Conservation (phyloP, 305 asterid genomes). For the Fraxinus greggii region DNA sequence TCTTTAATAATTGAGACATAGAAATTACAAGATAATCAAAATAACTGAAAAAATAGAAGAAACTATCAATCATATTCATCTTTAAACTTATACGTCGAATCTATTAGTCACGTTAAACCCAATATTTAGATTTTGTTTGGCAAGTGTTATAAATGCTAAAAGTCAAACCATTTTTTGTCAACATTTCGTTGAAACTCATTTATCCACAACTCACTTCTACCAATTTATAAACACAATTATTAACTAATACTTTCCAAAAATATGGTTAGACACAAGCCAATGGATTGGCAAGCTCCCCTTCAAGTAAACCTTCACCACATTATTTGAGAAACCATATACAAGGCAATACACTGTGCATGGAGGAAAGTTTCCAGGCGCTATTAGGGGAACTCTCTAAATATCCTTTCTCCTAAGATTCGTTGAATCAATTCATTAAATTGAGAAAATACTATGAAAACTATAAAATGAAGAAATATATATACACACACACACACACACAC, state of each 20-base stretch:
- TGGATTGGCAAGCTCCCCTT: neutral
- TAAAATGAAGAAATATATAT: no score
- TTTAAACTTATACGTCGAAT: no score
- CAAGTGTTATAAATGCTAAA: neutral
- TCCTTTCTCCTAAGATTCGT: neutral
- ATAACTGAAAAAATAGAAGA: no score
- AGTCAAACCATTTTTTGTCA: no score
- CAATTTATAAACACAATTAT: no score
- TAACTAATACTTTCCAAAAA: no score
- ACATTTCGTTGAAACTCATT: no score
- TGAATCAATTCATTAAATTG: no score
- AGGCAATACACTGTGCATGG: neutral
- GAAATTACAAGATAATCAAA: neutral
- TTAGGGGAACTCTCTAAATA: no score
- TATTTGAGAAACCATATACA: conserved; percentile 33
- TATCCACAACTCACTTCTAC: no score
- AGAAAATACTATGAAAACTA: no score
- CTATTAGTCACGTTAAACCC: neutral
- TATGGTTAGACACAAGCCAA: neutral
- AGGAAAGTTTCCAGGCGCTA: neutral
- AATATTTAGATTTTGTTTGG: neutral
- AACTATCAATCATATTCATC: neutral
- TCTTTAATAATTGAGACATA: neutral
- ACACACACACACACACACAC: no score
- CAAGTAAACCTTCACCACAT: conserved; percentile 4